Base-by-base conservation (phyloP, 495 filamentous ascomycete genomes). In the Tuber magnatum region DNA sequence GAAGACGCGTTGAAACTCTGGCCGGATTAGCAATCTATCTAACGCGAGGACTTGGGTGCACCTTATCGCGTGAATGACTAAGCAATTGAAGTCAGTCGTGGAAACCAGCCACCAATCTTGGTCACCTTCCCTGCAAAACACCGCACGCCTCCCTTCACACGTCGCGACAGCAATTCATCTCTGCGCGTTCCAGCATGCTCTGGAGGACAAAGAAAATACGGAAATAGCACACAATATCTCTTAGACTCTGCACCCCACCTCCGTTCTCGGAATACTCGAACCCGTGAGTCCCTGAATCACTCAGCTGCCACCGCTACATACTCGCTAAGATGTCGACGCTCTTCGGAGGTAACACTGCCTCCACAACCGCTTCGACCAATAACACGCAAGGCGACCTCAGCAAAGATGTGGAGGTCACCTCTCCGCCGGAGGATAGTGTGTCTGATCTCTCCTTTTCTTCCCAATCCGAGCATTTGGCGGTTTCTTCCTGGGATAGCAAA, bases 401-500 rank as follows among this genome's bases (percentile, higher is more conserved):
- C 76, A 92, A 96, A 83, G 95, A 99, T 84, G 89, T 97, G 68
- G 86, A 90, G 46, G 85, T 99, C 43, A 88, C 85, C 70, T 87
- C 89, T 70, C 92, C 92, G 16, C 95, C 94, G 2, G 89, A 92
- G 71, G 94, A 97, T 84, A 91, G 92, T 82, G 89, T 97, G 80
- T 94, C 92, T 38, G 91, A 94, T 81, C 84, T 97, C 75, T 85
- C 87, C 41, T 97, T 95, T 84, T 94, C 92, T 16, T 89, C 93
- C 0, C 85, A 87, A 72, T 87, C 86, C 76, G 91, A 97, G 75
- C 89, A 93, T 85, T 85, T 97, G 24, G 94, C 94, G 28, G 91
- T 95, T 51, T 87, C 93, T 73, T 94, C 91, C 42, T 97, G 94
- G 94, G 94, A 97, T 82, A 96, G 93, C 83, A 94, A 93, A 80